Percentiles rank a stretch among this genome's conserved stretches.
These are phyloP conservation scores for Lactifluus echinatus DNA, from an alignment of 768 basidiomycete genomes.

Conservation along the genomic window DNA sequence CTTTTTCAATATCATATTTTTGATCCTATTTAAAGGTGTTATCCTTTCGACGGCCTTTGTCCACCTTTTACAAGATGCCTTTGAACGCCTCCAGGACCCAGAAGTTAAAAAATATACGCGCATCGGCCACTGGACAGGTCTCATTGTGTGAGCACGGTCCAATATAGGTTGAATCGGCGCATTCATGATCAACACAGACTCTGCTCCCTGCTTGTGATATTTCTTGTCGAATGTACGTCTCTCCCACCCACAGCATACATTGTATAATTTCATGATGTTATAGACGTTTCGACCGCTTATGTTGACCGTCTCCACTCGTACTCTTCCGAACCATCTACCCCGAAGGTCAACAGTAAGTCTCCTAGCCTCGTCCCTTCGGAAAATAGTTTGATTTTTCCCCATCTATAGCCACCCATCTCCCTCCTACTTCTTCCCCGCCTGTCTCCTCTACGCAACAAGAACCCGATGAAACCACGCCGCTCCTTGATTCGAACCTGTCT, in stretches of 20 bases:
- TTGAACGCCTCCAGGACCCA: conserved; percentile 45
- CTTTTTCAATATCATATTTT: no score
- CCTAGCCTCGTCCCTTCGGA: not conserved
- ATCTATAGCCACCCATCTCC: not conserved
- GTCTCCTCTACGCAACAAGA: not conserved
- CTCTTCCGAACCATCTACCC: conserved; percentile 34
- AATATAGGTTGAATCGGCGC: conserved; percentile 14
- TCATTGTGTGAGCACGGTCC: conserved; percentile 52
- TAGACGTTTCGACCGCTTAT: conserved; percentile 68
- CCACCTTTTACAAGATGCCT: conserved; percentile 72
- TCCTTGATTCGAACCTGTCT: not conserved
- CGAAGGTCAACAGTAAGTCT: conserved; percentile 14
- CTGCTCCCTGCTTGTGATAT: conserved; percentile 58
- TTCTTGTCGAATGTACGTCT: conserved; percentile 67
- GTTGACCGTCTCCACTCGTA: conserved; percentile 64
- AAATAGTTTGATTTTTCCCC: not conserved
- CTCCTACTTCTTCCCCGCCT: not conserved
- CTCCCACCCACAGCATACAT: no score
- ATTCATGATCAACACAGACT: conserved; percentile 34
- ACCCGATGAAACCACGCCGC: conserved; percentile 5
- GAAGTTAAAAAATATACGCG: conserved; percentile 34
- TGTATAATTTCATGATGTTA: conserved; percentile 3
- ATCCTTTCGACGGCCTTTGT: conserved; percentile 79
- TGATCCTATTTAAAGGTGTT: conserved; percentile 40
- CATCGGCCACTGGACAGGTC: conserved; percentile 52